Percentiles rank a stretch among this genome's conserved stretches.
phyloP scores from a whole-genome alignment of 768 basidiomycete species.

The Naganishia randhawae region DNA sequence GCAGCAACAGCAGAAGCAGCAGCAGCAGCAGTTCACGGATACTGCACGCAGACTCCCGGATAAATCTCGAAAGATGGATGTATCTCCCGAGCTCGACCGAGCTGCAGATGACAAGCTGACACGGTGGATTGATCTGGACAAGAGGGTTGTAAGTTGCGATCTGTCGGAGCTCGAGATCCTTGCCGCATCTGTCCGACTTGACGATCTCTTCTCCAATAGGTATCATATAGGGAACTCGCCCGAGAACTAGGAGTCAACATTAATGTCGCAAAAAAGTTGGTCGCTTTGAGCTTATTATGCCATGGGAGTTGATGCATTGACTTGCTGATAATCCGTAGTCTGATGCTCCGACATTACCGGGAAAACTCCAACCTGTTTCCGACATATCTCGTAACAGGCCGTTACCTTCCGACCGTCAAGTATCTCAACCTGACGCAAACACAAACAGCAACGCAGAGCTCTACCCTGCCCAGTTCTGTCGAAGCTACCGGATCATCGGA shows the following conservation, averaged over 20 bases:
- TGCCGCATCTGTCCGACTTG: no score
- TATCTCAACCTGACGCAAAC: conserved; percentile 8
- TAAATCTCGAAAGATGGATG: neutral
- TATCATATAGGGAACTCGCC: conserved; percentile 24
- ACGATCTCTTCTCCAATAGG: conserved; percentile 1
- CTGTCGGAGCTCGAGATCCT: neutral
- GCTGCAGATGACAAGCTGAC: conserved; percentile 22
- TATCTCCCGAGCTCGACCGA: neutral
- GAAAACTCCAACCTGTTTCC: conserved; percentile 16
- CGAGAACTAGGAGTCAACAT: conserved; percentile 22
- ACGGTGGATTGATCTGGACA: conserved; percentile 23
- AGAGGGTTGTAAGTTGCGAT: conserved; percentile 14
- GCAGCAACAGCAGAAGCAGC: no score
- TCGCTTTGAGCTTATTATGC: neutral
- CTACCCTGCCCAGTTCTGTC: neutral
- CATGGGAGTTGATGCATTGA: neutral
- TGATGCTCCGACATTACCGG: conserved; percentile 12
- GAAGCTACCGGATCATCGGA: neutral
- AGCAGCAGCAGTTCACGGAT: no score
- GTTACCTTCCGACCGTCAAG: conserved; percentile 7
- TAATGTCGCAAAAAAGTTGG: conserved; percentile 25
- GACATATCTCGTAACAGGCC: conserved; percentile 24
- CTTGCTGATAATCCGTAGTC: neutral
- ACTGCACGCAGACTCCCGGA: no score
- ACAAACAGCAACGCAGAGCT: neutral